Evolutionary conservation across 768 basidiomycete species (phyloP), one percentile per base, ranked within the genome.

Genomic region (Pleurotus cornucopiae): DNA sequence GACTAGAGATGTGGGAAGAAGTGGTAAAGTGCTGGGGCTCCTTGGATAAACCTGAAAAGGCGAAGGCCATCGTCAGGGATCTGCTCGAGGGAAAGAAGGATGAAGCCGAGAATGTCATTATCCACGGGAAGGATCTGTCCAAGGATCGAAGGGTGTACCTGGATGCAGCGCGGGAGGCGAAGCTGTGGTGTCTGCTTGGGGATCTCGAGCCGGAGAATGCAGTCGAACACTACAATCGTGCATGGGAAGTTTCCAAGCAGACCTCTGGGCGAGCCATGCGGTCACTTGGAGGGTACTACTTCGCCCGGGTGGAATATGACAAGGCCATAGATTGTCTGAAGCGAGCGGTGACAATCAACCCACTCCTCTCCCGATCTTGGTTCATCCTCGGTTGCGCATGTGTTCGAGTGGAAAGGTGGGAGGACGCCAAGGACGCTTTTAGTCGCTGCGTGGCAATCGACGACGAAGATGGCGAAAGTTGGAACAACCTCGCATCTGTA

Each of bases 1-100:
- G 91, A 37, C 76, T 98, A 58, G 94, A 98, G 73, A 94, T 98
- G 94, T 99, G 95, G 95, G 97, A 97, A 72, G 92, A 98, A 60
- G 94, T 91, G 6, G 93, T 94, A 43, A 78, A 81, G 59, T 98
- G 96, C 70, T 91, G 89, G 77, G 85, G 86, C 58, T 75, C 85
- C 14, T 78, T 95, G 72, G 94, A 96, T 61, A 75, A 82, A 61
- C 81, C 80, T 7, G 91, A 92, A 54, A 85, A 83, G 65, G 97
- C 87, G 4, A 78, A 93, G 57, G 68, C 74, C 2, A 83, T 99
- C 67, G 92, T 98, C 39, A 81, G 81, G 20, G 94, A 96, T 66
- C 73, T 99, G 7, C 73, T 98, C 23, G 87, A 87, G 58, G 96
- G 94, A 0, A 76, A 77, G 37, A 94, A 88, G 67, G 79, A 84